Evolutionary conservation across 2,329 filamentous ascomycete genomes (phyloP).

Genomic region (Colletotrichum melonis): DNA sequence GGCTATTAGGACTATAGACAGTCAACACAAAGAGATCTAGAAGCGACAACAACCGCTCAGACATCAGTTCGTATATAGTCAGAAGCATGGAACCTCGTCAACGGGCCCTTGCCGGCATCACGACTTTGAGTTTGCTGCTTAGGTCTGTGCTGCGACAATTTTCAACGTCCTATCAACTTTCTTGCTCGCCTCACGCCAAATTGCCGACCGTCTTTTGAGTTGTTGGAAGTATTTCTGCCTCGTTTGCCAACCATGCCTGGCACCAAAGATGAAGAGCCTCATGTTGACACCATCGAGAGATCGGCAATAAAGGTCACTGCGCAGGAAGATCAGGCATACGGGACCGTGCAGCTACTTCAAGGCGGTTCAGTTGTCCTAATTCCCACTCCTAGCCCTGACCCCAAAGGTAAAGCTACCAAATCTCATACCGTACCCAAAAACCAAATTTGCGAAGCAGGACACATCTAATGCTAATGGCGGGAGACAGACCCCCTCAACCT

Average conservation of each 20-base stretch:
- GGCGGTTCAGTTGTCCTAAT: constrained; percentile 37
- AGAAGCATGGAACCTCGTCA: not conserved
- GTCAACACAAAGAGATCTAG: too few species aligned
- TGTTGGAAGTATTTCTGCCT: not conserved
- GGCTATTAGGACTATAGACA: not conserved
- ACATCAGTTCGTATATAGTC: not conserved
- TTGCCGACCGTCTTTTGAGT: not conserved
- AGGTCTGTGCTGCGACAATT: not conserved
- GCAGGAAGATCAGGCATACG: not conserved
- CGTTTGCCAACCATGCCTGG: not conserved
- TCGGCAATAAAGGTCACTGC: not conserved
- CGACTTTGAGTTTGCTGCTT: not conserved
- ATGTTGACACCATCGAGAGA: not conserved
- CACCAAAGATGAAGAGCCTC: constrained; percentile 2
- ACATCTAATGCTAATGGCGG: not conserved
- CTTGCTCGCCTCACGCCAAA: not conserved
- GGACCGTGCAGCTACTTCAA: constrained; percentile 16
- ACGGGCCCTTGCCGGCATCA: not conserved
- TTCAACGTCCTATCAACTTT: not conserved
- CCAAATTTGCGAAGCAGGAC: too few species aligned
- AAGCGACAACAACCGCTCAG: not conserved
- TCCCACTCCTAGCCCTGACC: constrained; percentile 39
- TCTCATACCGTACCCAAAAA: not conserved
- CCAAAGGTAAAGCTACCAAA: constrained; percentile 32
- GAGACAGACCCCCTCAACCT: constrained; percentile 41